Evolutionary conservation across 1,284 basidiomycete genomes (phyloP).

Genomic region (Wallemia ichthyophaga): DNA sequence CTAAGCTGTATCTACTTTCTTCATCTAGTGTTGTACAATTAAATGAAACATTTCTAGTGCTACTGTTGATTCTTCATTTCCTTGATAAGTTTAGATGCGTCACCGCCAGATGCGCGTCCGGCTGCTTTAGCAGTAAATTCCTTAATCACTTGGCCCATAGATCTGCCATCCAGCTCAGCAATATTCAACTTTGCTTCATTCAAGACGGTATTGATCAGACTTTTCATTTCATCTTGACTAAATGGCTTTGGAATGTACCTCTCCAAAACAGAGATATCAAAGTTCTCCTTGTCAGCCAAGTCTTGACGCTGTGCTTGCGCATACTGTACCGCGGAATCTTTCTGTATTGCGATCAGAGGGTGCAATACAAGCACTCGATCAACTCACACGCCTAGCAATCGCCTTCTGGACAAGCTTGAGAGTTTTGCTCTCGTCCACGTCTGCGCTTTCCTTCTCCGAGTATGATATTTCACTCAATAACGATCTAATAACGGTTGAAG

Average conservation of each 20-base stretch:
- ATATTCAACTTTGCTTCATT: conserved; percentile 11
- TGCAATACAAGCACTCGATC: background rate
- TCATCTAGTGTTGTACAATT: background rate
- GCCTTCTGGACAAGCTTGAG: background rate
- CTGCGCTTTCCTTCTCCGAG: background rate
- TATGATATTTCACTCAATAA: background rate
- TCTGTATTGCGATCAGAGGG: conserved; percentile 16
- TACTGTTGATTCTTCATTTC: background rate
- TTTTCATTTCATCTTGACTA: conserved; percentile 25
- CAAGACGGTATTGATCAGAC: conserved; percentile 20
- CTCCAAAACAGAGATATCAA: conserved; percentile 26
- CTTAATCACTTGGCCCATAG: conserved; percentile 7
- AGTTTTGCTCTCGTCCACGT: background rate
- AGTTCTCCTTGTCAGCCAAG: conserved; percentile 29
- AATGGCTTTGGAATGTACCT: conserved; percentile 29
- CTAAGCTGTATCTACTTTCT: background rate
- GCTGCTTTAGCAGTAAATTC: conserved; percentile 7
- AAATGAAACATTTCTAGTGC: background rate
- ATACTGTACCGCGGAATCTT: conserved; percentile 28
- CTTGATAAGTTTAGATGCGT: background rate
- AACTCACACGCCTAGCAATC: background rate
- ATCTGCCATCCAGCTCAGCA: conserved; percentile 12
- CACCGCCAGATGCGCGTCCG: background rate
- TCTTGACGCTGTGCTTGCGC: conserved; percentile 27
- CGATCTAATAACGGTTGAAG: background rate